Conservation (phyloP, 1,139 yeast genomes). For the Hansenula sp. region DNA sequence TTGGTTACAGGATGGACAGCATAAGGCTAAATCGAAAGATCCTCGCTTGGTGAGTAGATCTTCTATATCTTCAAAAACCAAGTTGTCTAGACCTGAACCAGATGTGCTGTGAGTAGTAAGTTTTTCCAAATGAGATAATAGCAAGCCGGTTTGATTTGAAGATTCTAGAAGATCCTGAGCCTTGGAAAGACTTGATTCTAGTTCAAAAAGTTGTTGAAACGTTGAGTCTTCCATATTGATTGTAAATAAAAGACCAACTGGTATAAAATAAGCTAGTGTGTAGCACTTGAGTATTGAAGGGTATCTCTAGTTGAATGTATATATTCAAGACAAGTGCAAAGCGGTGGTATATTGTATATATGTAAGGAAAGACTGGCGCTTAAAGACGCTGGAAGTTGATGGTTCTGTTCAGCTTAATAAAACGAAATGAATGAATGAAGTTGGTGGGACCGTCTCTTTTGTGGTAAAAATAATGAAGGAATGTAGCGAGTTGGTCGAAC, state of each 20-base stretch:
- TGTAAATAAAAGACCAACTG: no score
- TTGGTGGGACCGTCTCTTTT: background rate
- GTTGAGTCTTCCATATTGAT: constrained; percentile 6
- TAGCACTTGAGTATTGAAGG: no score
- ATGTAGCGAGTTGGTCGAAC: background rate
- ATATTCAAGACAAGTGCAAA: no score
- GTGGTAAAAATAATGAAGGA: background rate
- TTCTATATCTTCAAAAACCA: constrained; percentile 14
- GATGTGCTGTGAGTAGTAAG: background rate
- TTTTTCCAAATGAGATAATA: constrained; percentile 6
- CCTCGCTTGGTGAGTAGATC: constrained; percentile 10
- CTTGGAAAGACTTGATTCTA: constrained; percentile 8
- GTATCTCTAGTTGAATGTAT: no score
- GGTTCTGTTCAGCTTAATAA: background rate
- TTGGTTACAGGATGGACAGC: constrained; percentile 22
- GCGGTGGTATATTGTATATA: no score
- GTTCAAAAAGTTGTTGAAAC: constrained; percentile 11
- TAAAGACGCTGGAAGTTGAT: background rate
- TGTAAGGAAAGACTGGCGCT: constrained; percentile 1
- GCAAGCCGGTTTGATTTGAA: constrained; percentile 1
- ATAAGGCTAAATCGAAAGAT: constrained; percentile 17
- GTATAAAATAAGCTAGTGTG: background rate
- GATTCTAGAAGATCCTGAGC: constrained; percentile 6
- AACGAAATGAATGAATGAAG: background rate
- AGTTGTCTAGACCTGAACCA: background rate